Base-by-base conservation (phyloP, 345 rosid genomes). In the Atalantia buxifolia region DNA sequence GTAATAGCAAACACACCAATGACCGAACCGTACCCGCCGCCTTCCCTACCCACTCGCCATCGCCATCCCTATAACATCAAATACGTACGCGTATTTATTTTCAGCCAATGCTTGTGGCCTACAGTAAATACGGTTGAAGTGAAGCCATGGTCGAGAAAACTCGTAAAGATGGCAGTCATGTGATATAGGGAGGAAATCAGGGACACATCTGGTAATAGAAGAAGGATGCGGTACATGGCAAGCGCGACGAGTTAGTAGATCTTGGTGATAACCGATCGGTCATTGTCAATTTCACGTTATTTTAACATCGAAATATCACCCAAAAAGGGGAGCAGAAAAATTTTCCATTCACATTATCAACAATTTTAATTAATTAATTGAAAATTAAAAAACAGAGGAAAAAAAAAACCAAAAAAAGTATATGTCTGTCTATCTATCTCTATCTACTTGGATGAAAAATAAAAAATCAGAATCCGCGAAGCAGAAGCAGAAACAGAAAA, bases 261-360 rank as follows among this genome's bases (percentile, higher is more conserved):
- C 62, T 24, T 56, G 57, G 14, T 75, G 77, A 71, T 65, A 82
- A 77, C 70, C 50, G 60, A 68, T 66, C 59, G 21, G 80, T 82
- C 85, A 33, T 70, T 25, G 31, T 82, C 79, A 62, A 45, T 61
- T 76, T 78, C 80, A 75, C 82, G 82, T 36, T 30, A 50, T 61
- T 61, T 72, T 53, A 9, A 9, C 13, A 45, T 27, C 63, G 9
- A 60, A 67, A 73, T 69, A 55, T 50, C 40, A 35, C 30, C 28
- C 21, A 30, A 71, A 27, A 57, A 68, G 45, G 40, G 14, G 5
- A 59, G 69, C 12, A 27, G 7, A 12, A 56, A 36, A 10, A 27
- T 0, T 24, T 60, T 38, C 9, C 59, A 25, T 0, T 14, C 48
- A 48, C 62, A 13, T 75, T 64, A 63, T 27, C 40, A 28, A 38